These are phyloP conservation scores for Globisporangium yorkense DNA, from an alignment of 352 stramenopile species.

Conservation along the genomic window DNA sequence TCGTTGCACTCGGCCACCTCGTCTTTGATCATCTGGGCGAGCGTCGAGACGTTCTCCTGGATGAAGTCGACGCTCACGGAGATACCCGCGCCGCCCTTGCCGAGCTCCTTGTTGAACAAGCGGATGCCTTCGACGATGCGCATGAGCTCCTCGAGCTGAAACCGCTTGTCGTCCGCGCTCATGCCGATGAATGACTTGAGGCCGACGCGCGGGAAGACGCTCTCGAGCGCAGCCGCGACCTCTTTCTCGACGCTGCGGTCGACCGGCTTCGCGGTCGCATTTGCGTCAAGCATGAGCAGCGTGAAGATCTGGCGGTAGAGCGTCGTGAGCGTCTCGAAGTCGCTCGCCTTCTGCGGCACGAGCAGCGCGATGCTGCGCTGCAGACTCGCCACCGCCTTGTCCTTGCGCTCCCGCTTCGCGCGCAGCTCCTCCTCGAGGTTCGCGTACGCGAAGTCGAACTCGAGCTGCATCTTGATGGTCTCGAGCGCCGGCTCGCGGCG, in stretches of 20 bases:
- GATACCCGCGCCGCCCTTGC: conserved; percentile 84
- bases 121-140: conserved; percentile 91
- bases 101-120: conserved; percentile 89
- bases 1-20: conserved; percentile 66
- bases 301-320: conserved; percentile 90
- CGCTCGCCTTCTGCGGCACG: conserved; percentile 65
- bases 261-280: conserved; percentile 28
- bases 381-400: conserved; percentile 54
- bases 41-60: conserved; percentile 37
- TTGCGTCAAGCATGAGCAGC: conserved; percentile 68
- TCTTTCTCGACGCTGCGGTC: conserved; percentile 80
- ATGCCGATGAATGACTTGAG: conserved; percentile 93
- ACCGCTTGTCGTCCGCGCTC: conserved; percentile 83
- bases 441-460: conserved; percentile 90
- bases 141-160: conserved; percentile 88
- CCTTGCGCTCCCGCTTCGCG: conserved; percentile 41
- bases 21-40: conserved; percentile 43
- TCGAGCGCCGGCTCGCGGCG: conserved; percentile 79
- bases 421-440: conserved; percentile 74
- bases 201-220: conserved; percentile 92
- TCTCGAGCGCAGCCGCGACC: conserved; percentile 89
- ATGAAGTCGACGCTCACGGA: conserved; percentile 50
- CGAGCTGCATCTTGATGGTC: conserved; percentile 95
- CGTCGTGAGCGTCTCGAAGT: conserved; percentile 89
- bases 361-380: conserved; percentile 73